These are phyloP conservation scores for Apocynum venetum DNA, from an alignment of 257 asterid species.

Conservation along the genomic window DNA sequence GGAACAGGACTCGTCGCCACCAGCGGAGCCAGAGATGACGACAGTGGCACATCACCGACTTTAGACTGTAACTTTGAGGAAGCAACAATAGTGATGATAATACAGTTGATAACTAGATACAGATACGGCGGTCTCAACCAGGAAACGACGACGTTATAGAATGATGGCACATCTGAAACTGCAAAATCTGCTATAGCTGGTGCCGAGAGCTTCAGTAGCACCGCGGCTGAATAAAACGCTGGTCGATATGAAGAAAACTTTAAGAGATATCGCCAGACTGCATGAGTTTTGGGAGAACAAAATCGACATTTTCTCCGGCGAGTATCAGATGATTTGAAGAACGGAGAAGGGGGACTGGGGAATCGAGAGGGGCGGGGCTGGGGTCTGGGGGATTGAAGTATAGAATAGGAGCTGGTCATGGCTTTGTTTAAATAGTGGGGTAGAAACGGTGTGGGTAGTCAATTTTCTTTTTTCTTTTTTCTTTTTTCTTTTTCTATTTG, in stretches of 20 bases:
- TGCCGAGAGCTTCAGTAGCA: conserved; percentile 43
- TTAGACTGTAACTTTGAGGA: conserved; percentile 59
- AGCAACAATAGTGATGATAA: conserved; percentile 73
- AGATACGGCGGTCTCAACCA: conserved; percentile 85
- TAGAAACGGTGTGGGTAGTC: not conserved
- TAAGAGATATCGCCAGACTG: conserved; percentile 27
- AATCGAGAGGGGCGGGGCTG: conserved; percentile 3
- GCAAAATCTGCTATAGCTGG: conserved; percentile 51
- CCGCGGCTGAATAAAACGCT: conserved; percentile 54
- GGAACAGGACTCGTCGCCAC: not conserved
- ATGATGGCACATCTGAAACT: conserved; percentile 45
- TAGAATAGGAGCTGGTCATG: not conserved
- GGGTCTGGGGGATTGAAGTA: not conserved
- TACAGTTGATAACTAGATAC: conserved; percentile 73
- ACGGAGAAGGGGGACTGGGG: not conserved
- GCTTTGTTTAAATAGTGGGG: not conserved
- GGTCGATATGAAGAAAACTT: conserved; percentile 46
- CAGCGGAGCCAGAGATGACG: conserved; percentile 10
- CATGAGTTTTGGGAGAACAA: conserved; percentile 19
- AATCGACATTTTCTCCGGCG: conserved; percentile 24
- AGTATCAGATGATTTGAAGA: not conserved
- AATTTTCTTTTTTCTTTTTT: not conserved
- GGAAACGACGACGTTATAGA: conserved; percentile 56
- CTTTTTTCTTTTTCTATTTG: not conserved
- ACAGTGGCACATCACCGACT: conserved; percentile 22